Evolutionary conservation across 1,139 yeast genomes (phyloP).

Genomic region (Kurtzmaniella quercitrusa): DNA sequence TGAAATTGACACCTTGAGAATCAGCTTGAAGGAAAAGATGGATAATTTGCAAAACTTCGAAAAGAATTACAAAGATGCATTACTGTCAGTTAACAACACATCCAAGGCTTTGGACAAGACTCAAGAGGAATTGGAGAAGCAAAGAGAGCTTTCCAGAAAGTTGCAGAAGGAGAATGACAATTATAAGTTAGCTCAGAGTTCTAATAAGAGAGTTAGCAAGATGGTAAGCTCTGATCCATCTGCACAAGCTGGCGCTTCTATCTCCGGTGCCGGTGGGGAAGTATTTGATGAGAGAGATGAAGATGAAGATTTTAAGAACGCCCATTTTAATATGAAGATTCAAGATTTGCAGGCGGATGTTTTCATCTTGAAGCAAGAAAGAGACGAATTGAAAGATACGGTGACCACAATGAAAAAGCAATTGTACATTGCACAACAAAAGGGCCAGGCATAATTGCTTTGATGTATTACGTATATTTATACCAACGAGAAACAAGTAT

Average conservation of each 20-base stretch:
- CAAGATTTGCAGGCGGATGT: conserved; percentile 84
- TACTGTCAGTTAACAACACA: conserved; percentile 69
- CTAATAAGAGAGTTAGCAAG: conserved; percentile 32
- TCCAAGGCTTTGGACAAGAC: conserved; percentile 71
- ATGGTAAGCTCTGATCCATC: conserved; percentile 18
- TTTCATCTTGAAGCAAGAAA: conserved; percentile 74
- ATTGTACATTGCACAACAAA: conserved; percentile 29
- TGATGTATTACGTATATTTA: not conserved
- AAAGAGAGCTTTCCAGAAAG: conserved; percentile 52
- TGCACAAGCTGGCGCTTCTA: conserved; percentile 12
- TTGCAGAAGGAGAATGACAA: conserved; percentile 68
- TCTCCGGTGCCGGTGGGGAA: conserved; percentile 6
- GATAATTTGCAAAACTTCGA: conserved; percentile 37
- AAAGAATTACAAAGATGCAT: conserved; percentile 63
- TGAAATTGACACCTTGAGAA: conserved; percentile 34
- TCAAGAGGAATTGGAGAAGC: conserved; percentile 63
- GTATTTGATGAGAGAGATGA: conserved; percentile 35
- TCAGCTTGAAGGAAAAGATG: conserved; percentile 27
- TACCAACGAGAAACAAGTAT: not conserved
- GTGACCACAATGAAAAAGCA: conserved; percentile 59
- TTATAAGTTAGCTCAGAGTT: conserved; percentile 49
- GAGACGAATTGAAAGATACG: conserved; percentile 71
- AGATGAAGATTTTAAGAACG: conserved; percentile 49
- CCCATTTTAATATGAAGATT: conserved; percentile 71
- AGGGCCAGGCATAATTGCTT: not conserved